These are phyloP conservation scores for Camelina laxa DNA, from an alignment of 345 rosid genomes.

Conservation along the genomic window DNA sequence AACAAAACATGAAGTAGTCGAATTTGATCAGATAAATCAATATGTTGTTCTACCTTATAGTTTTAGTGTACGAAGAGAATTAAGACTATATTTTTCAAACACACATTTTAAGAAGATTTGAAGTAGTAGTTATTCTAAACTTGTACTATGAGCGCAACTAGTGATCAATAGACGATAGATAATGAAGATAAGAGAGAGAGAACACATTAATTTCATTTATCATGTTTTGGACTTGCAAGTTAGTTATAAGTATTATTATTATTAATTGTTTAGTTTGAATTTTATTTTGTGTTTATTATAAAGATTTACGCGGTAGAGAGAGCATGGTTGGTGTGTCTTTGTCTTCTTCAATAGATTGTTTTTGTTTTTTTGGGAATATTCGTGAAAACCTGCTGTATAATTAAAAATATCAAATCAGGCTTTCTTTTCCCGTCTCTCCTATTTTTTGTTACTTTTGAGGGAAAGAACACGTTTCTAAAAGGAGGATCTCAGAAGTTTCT, in stretches of 20 bases:
- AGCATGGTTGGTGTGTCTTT: conserved; percentile 36
- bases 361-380: conserved; percentile 15
- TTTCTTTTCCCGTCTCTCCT: not conserved
- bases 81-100: not conserved
- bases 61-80: not conserved
- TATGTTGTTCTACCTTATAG: not conserved
- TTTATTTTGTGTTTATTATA: not conserved
- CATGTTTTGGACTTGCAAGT: not conserved
- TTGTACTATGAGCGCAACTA: not conserved
- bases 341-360: not conserved
- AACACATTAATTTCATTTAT: not conserved
- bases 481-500: conserved; percentile 38
- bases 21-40: not conserved
- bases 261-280: not conserved
- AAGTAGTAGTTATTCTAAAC: not conserved
- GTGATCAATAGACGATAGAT: not conserved
- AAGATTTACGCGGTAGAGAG: conserved; percentile 37
- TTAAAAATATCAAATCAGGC: not conserved
- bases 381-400: not conserved
- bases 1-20: not conserved
- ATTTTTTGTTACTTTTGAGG: conserved; percentile 5
- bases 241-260: not conserved
- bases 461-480: conserved; percentile 34
- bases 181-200: not conserved
- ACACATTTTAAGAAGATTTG: not conserved